These are phyloP conservation scores for Hyaloperonospora brassicae DNA, from an alignment of 352 stramenopile genomes.

Conservation along the genomic window DNA sequence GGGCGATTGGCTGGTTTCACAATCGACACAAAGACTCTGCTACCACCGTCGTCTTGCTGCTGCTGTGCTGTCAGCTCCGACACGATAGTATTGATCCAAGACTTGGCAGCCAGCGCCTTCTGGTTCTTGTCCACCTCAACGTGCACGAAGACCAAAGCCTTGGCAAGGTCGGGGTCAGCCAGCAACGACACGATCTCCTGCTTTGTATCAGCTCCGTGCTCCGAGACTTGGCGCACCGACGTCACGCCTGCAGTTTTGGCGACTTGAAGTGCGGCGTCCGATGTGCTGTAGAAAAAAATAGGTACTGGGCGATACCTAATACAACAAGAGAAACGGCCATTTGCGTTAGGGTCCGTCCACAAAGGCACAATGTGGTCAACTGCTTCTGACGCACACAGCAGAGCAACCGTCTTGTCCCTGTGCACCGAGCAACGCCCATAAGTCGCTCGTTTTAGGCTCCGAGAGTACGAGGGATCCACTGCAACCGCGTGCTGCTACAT, in stretches of 20 bases:
- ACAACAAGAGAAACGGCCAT: slow-evolving; percentile 3
- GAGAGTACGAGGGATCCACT: slow-evolving; percentile 46
- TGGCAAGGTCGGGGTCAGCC: slow-evolving; percentile 21
- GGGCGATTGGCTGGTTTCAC: slow-evolving; percentile 22
- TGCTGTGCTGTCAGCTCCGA: slow-evolving; percentile 25
- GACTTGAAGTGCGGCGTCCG: slow-evolving; percentile 21
- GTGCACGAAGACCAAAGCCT: slow-evolving; percentile 57
- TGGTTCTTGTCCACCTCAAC: slow-evolving; percentile 13
- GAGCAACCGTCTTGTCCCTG: slow-evolving; percentile 17
- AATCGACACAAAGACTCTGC: slow-evolving; percentile 41
- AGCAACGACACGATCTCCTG: slow-evolving; percentile 29
- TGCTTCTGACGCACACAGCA: no score
- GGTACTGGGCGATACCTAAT: slow-evolving; percentile 57
- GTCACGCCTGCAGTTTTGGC: slow-evolving; percentile 29
- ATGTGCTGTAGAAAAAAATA: slow-evolving; percentile 51
- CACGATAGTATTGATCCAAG: slow-evolving; percentile 45
- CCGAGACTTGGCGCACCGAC: slow-evolving; percentile 23
- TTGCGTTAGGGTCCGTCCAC: no score
- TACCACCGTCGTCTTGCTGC: slow-evolving; percentile 22
- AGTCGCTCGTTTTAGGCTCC: slow-evolving; percentile 16
- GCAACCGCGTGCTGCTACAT: slow-evolving; percentile 42
- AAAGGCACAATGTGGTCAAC: no score
- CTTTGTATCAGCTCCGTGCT: slow-evolving; percentile 12
- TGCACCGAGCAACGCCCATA: slow-evolving; percentile 33
- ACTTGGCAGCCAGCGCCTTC: slow-evolving; percentile 7